A percentile compares a stretch with the other conserved stretches of the same genome.
These are phyloP conservation scores for Lipomyces spencermartinsiae DNA, from an alignment of 805 yeast species.

Conservation along the genomic window DNA sequence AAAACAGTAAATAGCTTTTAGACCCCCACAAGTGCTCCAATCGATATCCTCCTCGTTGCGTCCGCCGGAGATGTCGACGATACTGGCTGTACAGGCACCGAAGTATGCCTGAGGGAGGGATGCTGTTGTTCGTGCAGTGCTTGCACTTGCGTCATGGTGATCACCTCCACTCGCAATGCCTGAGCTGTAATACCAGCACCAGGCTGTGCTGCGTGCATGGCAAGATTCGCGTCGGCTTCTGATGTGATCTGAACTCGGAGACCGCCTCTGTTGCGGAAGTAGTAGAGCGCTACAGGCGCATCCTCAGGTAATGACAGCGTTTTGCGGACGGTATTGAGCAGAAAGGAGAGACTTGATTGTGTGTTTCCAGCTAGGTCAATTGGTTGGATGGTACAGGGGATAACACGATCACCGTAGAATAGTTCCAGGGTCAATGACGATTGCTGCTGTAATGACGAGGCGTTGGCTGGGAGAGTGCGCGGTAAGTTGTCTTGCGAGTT, in stretches of 20 bases:
- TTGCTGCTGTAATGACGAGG: conserved; percentile 9
- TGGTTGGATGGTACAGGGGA: conserved; percentile 15
- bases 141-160: conserved; percentile 18
- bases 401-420: background rate
- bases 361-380: conserved; percentile 12
- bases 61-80: conserved; percentile 16
- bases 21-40: conserved; percentile 24
- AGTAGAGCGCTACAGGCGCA: conserved; percentile 26
- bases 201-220: conserved; percentile 8
- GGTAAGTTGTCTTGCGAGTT: conserved; percentile 11
- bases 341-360: conserved; percentile 21
- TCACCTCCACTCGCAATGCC: conserved; percentile 18
- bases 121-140: conserved; percentile 4
- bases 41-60: conserved; percentile 21
- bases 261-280: conserved; percentile 8
- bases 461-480: conserved; percentile 12
- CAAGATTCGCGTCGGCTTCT: conserved; percentile 25
- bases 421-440: conserved; percentile 11
- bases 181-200: background rate
- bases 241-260: conserved; percentile 25
- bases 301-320: conserved; percentile 19
- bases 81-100: conserved; percentile 3
- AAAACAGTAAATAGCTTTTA: background rate
- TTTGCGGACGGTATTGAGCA: conserved; percentile 24
- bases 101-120: background rate